phyloP scores from a whole-genome alignment of 495 filamentous ascomycete genomes.

The Podospora australis region DNA sequence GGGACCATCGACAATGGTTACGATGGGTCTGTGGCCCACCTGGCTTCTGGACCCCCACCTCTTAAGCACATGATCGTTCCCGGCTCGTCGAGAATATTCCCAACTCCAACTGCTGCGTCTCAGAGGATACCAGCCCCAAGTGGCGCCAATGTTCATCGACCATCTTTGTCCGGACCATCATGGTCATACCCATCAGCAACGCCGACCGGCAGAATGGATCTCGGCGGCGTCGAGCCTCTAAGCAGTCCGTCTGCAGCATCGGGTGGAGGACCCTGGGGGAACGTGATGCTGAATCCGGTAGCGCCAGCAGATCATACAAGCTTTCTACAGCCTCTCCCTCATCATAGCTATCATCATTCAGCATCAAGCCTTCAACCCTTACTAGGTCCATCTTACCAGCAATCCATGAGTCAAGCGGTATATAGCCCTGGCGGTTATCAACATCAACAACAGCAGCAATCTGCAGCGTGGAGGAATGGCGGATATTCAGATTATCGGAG shows the following conservation, averaged over 20 bases:
- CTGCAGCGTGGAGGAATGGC: conserved; percentile 71
- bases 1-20: conserved; percentile 91
- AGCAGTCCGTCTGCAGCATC: conserved; percentile 7
- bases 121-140: conserved; percentile 11
- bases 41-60: conserved; percentile 67
- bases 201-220: conserved; percentile 7
- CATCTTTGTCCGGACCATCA: conserved; percentile 7
- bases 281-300: conserved; percentile 5
- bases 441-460: conserved; percentile 46
- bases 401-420: conserved; percentile 62
- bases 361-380: conserved; percentile 57
- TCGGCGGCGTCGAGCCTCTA: conserved; percentile 8
- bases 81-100: conserved; percentile 34
- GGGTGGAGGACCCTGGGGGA: conserved; percentile 24
- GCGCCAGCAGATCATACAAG: conserved; percentile 10
- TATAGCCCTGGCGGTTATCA: conserved; percentile 66
- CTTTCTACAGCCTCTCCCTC: conserved; percentile 25
- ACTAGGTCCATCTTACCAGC: conserved; percentile 65
- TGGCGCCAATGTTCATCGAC: conserved; percentile 5
- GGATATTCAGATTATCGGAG: conserved; percentile 41
- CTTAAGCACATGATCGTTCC: conserved; percentile 84
- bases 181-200: conserved; percentile 19
- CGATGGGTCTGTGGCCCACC: conserved; percentile 76
- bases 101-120: conserved; percentile 27
- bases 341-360: conserved; percentile 29